Percentiles rank a stretch among this genome's conserved stretches.
These are phyloP conservation scores for Candida tammaniensis DNA, from an alignment of 805 yeast genomes.

Conservation along the genomic window DNA sequence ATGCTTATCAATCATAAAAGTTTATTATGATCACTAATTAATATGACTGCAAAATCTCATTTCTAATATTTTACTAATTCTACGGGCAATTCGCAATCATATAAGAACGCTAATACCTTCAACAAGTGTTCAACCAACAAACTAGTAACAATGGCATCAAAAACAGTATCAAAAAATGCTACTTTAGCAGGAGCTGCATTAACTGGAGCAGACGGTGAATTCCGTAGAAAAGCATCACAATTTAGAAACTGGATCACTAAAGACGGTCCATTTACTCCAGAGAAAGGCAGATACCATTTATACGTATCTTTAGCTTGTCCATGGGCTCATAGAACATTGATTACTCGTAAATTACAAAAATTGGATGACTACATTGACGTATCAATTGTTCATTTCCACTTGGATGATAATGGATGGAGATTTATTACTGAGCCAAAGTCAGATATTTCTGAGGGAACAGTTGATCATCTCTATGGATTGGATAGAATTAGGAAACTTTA, in stretches of 20 bases:
- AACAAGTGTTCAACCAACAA: too few relatives aligned
- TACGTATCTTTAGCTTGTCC: slow-evolving; percentile 92
- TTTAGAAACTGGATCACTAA: slow-evolving; percentile 62
- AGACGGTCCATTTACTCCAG: slow-evolving; percentile 70
- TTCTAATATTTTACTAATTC: too few relatives aligned
- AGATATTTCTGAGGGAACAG: slow-evolving; percentile 52
- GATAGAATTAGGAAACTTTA: slow-evolving; percentile 69
- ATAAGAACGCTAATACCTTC: too few relatives aligned
- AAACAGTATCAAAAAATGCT: too few relatives aligned
- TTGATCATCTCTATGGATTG: slow-evolving; percentile 51
- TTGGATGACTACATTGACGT: slow-evolving; percentile 53
- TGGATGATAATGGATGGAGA: slow-evolving; percentile 90
- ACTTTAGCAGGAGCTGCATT: slow-evolving; percentile 7
- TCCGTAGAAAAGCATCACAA: slow-evolving; percentile 39
- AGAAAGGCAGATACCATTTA: slow-evolving; percentile 77
- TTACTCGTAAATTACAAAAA: slow-evolving; percentile 74
- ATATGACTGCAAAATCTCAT: too few relatives aligned
- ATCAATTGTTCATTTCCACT: slow-evolving; percentile 86
- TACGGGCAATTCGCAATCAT: too few relatives aligned
- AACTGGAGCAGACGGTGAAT: slow-evolving; percentile 39
- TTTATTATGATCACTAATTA: too few relatives aligned
- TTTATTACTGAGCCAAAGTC: slow-evolving; percentile 54
- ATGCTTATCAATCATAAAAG: too few relatives aligned
- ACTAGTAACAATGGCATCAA: too few relatives aligned
- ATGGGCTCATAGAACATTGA: slow-evolving; percentile 89